Evolutionary conservation across 2,329 filamentous ascomycete genomes (phyloP).

Genomic region (Ceratocystis diversiconidia): DNA sequence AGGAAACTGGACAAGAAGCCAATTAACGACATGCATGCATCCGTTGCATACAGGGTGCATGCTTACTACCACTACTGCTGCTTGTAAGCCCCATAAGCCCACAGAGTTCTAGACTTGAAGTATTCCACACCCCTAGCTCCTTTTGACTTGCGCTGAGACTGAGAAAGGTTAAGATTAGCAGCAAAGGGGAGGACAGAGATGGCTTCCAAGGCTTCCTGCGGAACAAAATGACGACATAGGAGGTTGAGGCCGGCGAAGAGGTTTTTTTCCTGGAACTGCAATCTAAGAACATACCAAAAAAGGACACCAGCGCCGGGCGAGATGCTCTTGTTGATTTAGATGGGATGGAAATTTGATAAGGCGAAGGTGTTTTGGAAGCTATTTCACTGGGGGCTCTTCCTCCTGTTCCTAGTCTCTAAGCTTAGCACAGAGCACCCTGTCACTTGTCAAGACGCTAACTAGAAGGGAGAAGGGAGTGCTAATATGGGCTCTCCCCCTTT

Average conservation of each 20-base stretch:
- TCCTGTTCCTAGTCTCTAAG: neutral
- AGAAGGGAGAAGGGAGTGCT: neutral
- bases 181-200: neutral
- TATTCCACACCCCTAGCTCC: neutral
- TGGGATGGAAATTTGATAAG: neutral
- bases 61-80: neutral
- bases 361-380: neutral
- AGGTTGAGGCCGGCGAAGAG: neutral
- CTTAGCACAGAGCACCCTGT: neutral
- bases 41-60: neutral
- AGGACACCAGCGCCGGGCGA: neutral
- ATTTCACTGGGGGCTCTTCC: neutral
- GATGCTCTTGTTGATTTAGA: neutral
- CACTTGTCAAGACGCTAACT: slow-evolving; percentile 1
- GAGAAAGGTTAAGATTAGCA: neutral
- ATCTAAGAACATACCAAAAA: neutral
- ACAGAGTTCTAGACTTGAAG: neutral
- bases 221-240: neutral
- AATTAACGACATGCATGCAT: neutral
- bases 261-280: neutral
- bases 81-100: neutral
- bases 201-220: neutral
- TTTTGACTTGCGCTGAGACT: neutral
- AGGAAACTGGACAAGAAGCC: neutral
- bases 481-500: neutral